Evolutionary conservation across 2,329 filamentous ascomycete genomes (phyloP), one percentile per base, ranked within the genome.

Genomic region (Xylariales sp.): DNA sequence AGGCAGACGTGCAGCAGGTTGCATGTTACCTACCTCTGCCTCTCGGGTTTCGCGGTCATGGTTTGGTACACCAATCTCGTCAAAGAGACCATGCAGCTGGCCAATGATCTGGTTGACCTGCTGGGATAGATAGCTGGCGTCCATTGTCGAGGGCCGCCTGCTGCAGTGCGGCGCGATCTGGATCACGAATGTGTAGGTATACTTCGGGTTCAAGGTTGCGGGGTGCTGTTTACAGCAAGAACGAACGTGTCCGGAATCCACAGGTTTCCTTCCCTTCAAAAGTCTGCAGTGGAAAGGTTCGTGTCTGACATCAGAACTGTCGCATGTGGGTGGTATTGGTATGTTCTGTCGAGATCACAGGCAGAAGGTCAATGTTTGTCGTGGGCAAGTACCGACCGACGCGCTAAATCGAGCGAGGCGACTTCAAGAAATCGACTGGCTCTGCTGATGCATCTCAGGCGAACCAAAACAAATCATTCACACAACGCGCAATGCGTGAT

Each of bases 61-160:
- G 57, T 72, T 81, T 20, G 91, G 80, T n/a, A 98, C 86, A 45
- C 93, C 93, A 58, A 98, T 98, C 61, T 98, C 91, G 63, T 98
- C 93, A 59, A 96, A 98, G 44, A 97, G 78, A 51, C 86, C 86
- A 66, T 97, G 91, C 46, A 98, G 78, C 67, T 96, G 89, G 64
- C 80, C 81, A 61, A 97, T 89, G 60, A 95, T 96, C 57, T 80
- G 88, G 53, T 88, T 93, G 68, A 98, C 88, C 78, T 97, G 93
- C 64, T 94, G 88, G 55, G 88, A 86, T 60, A 97, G 75, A 65
- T 94, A 94, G 63, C 86, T 88, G 45, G 90, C 88, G 68, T 96
- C 90, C 82, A 96, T 95, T 14, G 7, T 32, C 8, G 29, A 15
- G 29, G 14, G 29, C n/a, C n/a, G n/a, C n/a, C 29, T 16, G 29